Base-by-base conservation (phyloP, 2,329 filamentous ascomycete species). In the Herpomyces periplanetae region DNA sequence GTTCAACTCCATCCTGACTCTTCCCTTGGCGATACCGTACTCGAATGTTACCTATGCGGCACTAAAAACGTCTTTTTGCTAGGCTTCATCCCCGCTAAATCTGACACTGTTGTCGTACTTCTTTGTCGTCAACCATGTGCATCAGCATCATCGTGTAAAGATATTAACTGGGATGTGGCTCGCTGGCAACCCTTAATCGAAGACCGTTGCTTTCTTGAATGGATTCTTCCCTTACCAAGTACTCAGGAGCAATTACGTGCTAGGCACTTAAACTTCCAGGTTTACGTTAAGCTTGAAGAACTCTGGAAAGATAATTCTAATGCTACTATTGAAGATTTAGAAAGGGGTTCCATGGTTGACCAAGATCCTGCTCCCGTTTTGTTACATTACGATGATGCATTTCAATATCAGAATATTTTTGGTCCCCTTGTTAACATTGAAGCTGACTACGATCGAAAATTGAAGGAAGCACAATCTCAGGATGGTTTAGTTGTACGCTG, bases 101-200 rank as follows among this genome's bases (percentile, higher is more conserved):
- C 80, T 5, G 84, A 96, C 33, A 88, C 80, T 0, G 80, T 96
- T 11, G 84, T 96, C 4, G 80, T 96, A 10, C 55, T 96, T 17
- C 52, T 96, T 14, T 96, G 80, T 38, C 71, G 80, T 24, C 80
- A 91, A 39, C 80, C 80, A 17, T 96, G 80, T 38, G 80, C 75
- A 13, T 63, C 80, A 11, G 75, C 66, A 42, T 65, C 73, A 2
- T 91, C 80, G 13, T 75, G 69, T 27, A 96, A 96, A 41, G 80
- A 96, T 33, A 91, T 96, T 73, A 96, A 80, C 37, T 96, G 80
- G 80, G 80, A 96, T 37, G 84, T 73, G 4, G 85, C 75, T 11
- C 59, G 73, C 34, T 96, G 80, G 80, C 73, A 91, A 36, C 80
- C 80, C 6, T 48, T 96, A 23, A 91, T 96, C 27, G 73, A 88